These are phyloP conservation scores for Thamnidium elegans DNA, from an alignment of 192 early-diverging fungal species.

Conservation along the genomic window DNA sequence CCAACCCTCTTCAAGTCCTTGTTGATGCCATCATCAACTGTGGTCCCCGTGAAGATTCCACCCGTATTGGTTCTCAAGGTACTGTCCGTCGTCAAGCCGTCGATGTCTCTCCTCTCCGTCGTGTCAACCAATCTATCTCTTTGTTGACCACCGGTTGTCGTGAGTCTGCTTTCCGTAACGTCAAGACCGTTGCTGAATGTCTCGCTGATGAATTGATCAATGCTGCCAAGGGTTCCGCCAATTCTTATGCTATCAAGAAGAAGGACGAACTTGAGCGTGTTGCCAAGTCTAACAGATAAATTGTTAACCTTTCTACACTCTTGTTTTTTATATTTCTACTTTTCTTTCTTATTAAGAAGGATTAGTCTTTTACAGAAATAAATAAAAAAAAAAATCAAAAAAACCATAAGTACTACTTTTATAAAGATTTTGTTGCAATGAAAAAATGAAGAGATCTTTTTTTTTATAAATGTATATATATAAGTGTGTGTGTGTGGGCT, in stretches of 20 bases:
- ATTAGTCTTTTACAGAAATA: neutral
- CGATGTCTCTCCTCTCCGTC: constrained; percentile 97
- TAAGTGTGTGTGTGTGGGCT: no score
- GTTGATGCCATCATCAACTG: constrained; percentile 99
- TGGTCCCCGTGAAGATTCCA: constrained; percentile 98
- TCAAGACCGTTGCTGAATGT: constrained; percentile 99
- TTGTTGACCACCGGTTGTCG: constrained; percentile 95
- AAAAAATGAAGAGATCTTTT: neutral
- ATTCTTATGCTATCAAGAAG: constrained; percentile 99
- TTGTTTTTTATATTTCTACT: neutral
- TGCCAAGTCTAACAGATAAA: constrained; percentile 54
- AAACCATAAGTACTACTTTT: neutral
- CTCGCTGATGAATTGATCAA: constrained; percentile 99
- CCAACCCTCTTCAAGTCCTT: constrained; percentile 97
- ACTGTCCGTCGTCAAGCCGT: constrained; percentile 99
- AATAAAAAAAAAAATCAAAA: neutral
- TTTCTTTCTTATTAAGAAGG: neutral
- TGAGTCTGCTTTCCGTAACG: constrained; percentile 98
- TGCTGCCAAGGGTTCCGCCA: constrained; percentile 94
- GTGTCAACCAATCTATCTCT: constrained; percentile 95
- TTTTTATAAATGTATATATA: neutral
- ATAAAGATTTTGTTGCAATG: no score
- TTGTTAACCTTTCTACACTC: neutral
- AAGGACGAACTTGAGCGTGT: constrained; percentile 97
- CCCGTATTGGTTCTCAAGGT: constrained; percentile 95